phyloP scores from a whole-genome alignment of 305 asterid genomes.

The Plantago coronopus region DNA sequence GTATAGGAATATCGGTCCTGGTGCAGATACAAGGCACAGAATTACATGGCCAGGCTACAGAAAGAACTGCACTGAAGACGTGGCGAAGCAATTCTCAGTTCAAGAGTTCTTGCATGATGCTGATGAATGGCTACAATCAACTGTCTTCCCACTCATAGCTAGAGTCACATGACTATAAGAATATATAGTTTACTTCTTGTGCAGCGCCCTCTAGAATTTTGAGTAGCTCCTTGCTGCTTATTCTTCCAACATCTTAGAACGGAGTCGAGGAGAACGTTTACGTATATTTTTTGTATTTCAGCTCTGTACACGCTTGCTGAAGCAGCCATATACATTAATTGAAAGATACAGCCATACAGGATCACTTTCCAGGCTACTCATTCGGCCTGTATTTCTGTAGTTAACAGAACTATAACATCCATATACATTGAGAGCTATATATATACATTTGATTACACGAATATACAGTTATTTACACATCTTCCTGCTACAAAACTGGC shows the following conservation, averaged over 20 bases:
- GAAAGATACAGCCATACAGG: neutral
- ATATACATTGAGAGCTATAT: no score
- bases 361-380: neutral
- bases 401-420: no score
- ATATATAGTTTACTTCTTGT: no score
- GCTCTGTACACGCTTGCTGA: neutral
- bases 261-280: no score
- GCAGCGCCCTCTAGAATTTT: no score
- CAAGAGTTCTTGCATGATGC: constrained; percentile 52
- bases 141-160: constrained; percentile 40
- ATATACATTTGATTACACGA: no score
- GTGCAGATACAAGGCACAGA: constrained; percentile 44
- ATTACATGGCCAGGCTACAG: constrained; percentile 52
- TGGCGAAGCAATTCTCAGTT: constrained; percentile 40
- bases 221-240: neutral
- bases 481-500: constrained; percentile 28
- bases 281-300: no score
- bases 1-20: constrained; percentile 61
- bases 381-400: neutral
- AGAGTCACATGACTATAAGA: neutral
- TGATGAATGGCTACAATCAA: constrained; percentile 54
- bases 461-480: constrained; percentile 1
- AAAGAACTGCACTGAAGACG: constrained; percentile 44
- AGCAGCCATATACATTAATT: no score
- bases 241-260: neutral